A percentile compares a stretch with the other conserved stretches of the same genome.
phyloP scores from a whole-genome alignment of 306 rosid genomes.

The Cucurbita pepo region DNA sequence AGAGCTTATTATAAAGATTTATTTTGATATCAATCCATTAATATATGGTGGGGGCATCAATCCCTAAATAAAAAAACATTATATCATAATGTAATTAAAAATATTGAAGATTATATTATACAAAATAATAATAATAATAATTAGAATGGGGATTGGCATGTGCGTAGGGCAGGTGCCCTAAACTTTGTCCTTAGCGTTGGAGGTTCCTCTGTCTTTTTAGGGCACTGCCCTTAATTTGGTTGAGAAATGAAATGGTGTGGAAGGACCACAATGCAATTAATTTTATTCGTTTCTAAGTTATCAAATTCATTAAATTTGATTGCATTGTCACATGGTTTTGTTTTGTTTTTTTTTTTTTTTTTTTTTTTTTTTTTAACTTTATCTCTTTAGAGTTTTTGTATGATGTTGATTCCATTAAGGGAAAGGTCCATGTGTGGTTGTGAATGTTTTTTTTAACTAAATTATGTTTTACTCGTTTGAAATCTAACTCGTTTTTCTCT shows the following conservation, averaged over 20 bases:
- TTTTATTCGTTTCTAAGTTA: slow-evolving; percentile 6
- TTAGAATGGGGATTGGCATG: neutral
- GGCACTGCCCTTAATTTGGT: slow-evolving; percentile 13
- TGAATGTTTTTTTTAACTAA: neutral
- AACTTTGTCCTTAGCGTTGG: slow-evolving; percentile 68
- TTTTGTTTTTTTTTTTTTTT: neutral
- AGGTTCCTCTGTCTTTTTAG: slow-evolving; percentile 37
- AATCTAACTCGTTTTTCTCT: too few species aligned
- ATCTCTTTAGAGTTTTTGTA: neutral
- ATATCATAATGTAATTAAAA: neutral
- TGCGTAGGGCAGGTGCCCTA: slow-evolving; percentile 35
- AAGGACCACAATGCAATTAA: slow-evolving; percentile 36
- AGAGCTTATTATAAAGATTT: neutral
- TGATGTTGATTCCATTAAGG: neutral
- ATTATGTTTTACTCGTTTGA: too few species aligned
- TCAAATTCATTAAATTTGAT: slow-evolving; percentile 7
- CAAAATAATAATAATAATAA: neutral
- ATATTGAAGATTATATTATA: neutral
- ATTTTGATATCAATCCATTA: too few species aligned
- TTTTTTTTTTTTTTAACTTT: neutral
- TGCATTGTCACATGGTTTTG: slow-evolving; percentile 29
- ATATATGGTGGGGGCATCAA: too few species aligned
- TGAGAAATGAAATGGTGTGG: slow-evolving; percentile 35
- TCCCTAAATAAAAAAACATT: neutral
- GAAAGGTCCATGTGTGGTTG: neutral